Evolutionary conservation across 2,329 filamentous ascomycete species (phyloP).

Genomic region (Thielaviopsis populi): DNA sequence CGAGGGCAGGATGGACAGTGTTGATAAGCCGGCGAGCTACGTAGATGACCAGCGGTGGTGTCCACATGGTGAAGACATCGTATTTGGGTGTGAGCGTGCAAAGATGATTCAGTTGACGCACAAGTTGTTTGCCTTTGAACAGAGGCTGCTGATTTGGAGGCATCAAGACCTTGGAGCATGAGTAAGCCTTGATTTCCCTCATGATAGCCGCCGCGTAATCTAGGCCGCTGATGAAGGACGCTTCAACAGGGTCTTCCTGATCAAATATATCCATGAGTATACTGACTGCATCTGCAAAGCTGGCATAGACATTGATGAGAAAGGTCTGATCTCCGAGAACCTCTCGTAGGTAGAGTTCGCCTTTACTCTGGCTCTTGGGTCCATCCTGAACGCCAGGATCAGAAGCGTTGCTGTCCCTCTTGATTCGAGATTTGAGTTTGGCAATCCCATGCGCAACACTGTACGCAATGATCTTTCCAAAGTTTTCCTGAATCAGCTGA

Average conservation of each 20-base stretch:
- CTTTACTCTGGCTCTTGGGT: neutral
- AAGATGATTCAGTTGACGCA: conserved; percentile 62
- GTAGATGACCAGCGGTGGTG: conserved; percentile 55
- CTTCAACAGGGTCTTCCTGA: conserved; percentile 60
- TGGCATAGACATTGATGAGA: conserved; percentile 44
- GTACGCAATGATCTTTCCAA: conserved; percentile 70
- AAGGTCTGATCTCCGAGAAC: conserved; percentile 54
- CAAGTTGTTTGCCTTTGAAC: conserved; percentile 64
- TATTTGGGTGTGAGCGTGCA: conserved; percentile 51
- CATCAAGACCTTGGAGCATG: conserved; percentile 48
- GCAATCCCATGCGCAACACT: conserved; percentile 47
- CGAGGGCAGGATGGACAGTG: conserved; percentile 66
- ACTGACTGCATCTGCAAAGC: conserved; percentile 64
- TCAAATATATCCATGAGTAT: conserved; percentile 63
- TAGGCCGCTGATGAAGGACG: conserved; percentile 46
- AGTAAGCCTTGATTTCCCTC: conserved; percentile 51
- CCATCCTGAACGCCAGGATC: neutral
- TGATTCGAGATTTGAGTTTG: conserved; percentile 9
- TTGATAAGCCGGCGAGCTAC: conserved; percentile 66
- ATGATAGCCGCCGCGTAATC: conserved; percentile 48
- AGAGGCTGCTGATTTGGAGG: conserved; percentile 73
- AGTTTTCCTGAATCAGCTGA: conserved; percentile 50
- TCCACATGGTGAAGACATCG: conserved; percentile 55
- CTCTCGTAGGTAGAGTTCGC: conserved; percentile 25
- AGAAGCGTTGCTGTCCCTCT: neutral